Evolutionary conservation across 768 basidiomycete species (phyloP), one percentile per base, ranked within the genome.

Genomic region (Tremella mesenterica): DNA sequence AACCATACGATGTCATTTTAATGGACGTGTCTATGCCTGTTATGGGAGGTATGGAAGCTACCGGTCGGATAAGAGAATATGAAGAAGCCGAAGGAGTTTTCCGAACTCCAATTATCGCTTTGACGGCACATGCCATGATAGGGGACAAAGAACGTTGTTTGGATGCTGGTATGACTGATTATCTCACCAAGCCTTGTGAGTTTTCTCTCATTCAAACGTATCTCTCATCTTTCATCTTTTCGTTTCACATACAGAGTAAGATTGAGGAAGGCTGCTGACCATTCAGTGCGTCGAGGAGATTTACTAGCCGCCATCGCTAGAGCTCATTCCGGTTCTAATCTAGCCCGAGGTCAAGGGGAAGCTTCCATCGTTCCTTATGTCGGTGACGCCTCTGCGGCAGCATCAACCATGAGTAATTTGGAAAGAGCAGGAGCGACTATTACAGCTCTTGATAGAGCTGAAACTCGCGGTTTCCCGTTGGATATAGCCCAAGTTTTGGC

Each of bases 11-110:
- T 72, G 85, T 95, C 60, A 88, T 96, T 57, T 79, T 96, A 28
- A 96, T 96, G 93, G 92, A 96, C 65, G 85, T 95, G 13, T 95
- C 91, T 34, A 74, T 75, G 74, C 74, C 74, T 20, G 68, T 69
- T 74, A 96, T 97, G 89, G 91, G 92, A 46, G 92, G 93, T 59
- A 89, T 93, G 84, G 92, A 99, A 74, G 89, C 93, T 1, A 99
- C 95, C 0, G 85, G 90, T 59, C 77, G 88, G 53, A 95, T 96
- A 57, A 82, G 93, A 48, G 80, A 81, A 31, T 88, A 83, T 67
- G 93, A 97, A 76, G 75, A 79, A 69, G 79, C 83, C 57, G 82
- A 82, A 58, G 79, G 81, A 7, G 76, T 89, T 27, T 69, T 81
- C 14, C 79, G 83, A 1, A 88, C 83, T 5, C 93, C 95, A 0